Base-by-base conservation (phyloP, 2,329 filamentous ascomycete genomes). In the Cercospora sojina region DNA sequence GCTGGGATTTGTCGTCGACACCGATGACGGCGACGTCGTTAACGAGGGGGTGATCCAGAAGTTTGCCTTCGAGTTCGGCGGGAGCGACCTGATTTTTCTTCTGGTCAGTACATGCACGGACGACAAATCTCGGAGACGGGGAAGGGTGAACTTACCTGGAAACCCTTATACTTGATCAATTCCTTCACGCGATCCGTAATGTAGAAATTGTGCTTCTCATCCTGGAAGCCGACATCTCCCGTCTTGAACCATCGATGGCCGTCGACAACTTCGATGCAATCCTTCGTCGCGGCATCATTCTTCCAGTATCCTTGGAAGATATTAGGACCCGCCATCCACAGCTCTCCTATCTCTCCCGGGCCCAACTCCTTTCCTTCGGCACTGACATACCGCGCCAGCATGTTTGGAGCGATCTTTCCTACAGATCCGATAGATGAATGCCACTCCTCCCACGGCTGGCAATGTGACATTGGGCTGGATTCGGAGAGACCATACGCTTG, bases 401-500 rank as follows among this genome's bases (percentile, higher is more conserved):
- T 89, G 74, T 93, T 95, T 0, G 93, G 89, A 38, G 93, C 78
- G 47, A 97, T 81, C 59, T 85, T 87, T 13, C 93, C 93, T 0
- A 94, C 91, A 0, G 90, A 90, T 20, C 93, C 93, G 71, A 93
- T 88, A 57, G 86, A 88, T 62, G 85, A 87, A 69, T 87, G 83
- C 92, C 92, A 97, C 71, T 93, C 90, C 32, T 87, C 86, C 83
- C 91, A 89, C 5, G 84, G 81, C 79, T 79, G 91, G 5, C 64
- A 65, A 41, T 72, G 67, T 5, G 70, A 69, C 66, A 71, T 64
- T 0, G 69, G 69, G 18, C 64, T 71, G 7, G 87, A 87, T 72
- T 92, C 89, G 0, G 91, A 90, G 1, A 88, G 90, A 0, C 93
- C 93, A 75, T 97, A 97, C 12, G 91, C 93, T 79, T 97, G 93